Evolutionary conservation across 805 yeast genomes (phyloP), one percentile per base, ranked within the genome.

Genomic region (Zygosaccharomyces bisporus): DNA sequence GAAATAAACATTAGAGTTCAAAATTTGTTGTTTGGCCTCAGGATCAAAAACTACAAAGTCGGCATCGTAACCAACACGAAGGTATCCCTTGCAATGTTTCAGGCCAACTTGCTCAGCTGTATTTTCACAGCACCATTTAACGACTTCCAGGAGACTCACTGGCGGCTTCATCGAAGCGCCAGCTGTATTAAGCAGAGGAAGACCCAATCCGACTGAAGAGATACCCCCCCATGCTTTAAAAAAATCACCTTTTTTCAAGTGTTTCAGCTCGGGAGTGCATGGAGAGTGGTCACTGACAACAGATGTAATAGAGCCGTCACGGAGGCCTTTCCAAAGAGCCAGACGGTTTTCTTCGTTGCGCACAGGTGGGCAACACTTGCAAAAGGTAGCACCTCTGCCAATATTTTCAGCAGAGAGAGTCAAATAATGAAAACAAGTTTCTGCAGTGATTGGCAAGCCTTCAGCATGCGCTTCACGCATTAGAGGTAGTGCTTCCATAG

Each of bases 221-320:
- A 90, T 88, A 7, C 98, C 98, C 27, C 97, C 98, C 98, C 98
- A 90, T 2, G 97, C 95, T 27, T 81, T 76, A 55, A 90, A 79
- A 62, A 90, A 90, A 61, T 90, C 95, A 32, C 96, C 96, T 47
- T 78, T 73, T 8, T 79, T 83, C 41, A 88, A 71, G 17, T 86
- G 85, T 65, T 90, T 90, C 57, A 90, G 71, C 48, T 87, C 87
- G 0, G 97, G 95, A 0, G 96, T 87, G 67, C 98, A 90, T 2
- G 97, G 98, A 3, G 96, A 86, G 66, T 90, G 98, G 64, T 90
- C 98, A 9, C 95, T 85, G 5, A 91, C 97, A 4, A 90, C 95
- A 3, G 96, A 81, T 12, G 86, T 77, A 48, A 90, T 82, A 24
- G 81, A 68, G 29, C 79, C 80, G 17, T 73, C 73, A 43, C 76